phyloP scores from a whole-genome alignment of 2,329 filamentous ascomycete genomes.

The Ophiocordyceps camponoti-leonardi region DNA sequence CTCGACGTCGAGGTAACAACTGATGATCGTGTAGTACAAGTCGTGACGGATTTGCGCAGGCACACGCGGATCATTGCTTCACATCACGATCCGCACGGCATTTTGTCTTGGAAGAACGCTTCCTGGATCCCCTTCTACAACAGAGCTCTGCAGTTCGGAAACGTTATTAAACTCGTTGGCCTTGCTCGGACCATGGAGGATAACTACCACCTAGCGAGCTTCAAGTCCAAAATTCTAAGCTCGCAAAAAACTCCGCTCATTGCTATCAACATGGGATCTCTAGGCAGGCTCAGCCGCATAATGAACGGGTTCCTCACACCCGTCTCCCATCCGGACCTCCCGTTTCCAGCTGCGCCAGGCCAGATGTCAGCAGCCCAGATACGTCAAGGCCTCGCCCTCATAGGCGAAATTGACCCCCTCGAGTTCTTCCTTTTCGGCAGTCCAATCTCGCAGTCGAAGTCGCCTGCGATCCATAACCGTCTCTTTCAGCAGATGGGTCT shows the following conservation, averaged over 20 bases:
- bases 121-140: conserved; percentile 88
- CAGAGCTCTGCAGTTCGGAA: conserved; percentile 71
- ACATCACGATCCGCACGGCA: conserved; percentile 71
- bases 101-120: conserved; percentile 78
- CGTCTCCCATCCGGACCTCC: conserved; percentile 76
- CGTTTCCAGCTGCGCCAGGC: conserved; percentile 84
- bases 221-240: conserved; percentile 58
- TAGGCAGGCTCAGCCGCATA: conserved; percentile 77
- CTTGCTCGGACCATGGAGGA: conserved; percentile 60
- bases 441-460: conserved; percentile 67
- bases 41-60: conserved; percentile 48
- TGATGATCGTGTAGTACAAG: conserved; percentile 55
- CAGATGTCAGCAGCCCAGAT: conserved; percentile 87
- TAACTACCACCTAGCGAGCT: conserved; percentile 70
- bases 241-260: conserved; percentile 74
- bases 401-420: conserved; percentile 61
- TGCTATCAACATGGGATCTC: conserved; percentile 83
- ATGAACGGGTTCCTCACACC: conserved; percentile 89
- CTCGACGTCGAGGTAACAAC: conserved; percentile 85
- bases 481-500: conserved; percentile 64
- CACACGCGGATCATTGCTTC: conserved; percentile 80
- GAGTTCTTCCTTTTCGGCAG: conserved; percentile 79
- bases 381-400: conserved; percentile 54
- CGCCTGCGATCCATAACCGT: conserved; percentile 76
- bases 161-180: conserved; percentile 89